Percentiles rank a stretch among this genome's conserved stretches.
These are phyloP conservation scores for Phialophora macrospora DNA, from an alignment of 2,329 filamentous ascomycete genomes.

Conservation along the genomic window DNA sequence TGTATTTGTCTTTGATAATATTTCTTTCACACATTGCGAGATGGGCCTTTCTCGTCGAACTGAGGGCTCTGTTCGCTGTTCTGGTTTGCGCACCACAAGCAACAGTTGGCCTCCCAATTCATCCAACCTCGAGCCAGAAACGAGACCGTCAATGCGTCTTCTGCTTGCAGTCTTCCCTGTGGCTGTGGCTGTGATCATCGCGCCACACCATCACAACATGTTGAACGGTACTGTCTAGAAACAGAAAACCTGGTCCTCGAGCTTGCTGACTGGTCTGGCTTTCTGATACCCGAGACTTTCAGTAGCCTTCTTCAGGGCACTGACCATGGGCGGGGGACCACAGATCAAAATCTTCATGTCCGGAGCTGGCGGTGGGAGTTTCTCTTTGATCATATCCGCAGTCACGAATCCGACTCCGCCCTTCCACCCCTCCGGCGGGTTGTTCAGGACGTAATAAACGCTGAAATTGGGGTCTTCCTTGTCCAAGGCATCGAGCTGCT, in stretches of 20 bases:
- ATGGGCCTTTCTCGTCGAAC: neutral
- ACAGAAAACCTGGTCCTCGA: conserved; percentile 96
- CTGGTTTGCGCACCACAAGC: neutral
- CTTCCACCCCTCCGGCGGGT: conserved; percentile 87
- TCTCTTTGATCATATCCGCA: conserved; percentile 83
- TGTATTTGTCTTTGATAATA: neutral
- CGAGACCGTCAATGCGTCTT: neutral
- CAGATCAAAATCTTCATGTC: conserved; percentile 95
- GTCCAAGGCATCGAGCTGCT: conserved; percentile 82
- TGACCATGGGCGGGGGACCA: conserved; percentile 95
- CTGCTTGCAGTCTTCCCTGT: neutral
- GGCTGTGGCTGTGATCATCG: neutral
- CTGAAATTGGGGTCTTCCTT: conserved; percentile 80
- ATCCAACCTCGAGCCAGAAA: neutral
- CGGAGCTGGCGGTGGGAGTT: conserved; percentile 75
- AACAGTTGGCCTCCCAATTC: neutral
- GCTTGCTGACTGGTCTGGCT: conserved; percentile 92
- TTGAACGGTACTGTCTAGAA: conserved; percentile 63
- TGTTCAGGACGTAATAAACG: conserved; percentile 95
- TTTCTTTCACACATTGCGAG: neutral
- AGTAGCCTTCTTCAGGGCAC: conserved; percentile 94
- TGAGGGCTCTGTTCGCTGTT: neutral
- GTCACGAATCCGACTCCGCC: conserved; percentile 96
- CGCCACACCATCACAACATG: neutral
- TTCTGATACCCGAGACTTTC: conserved; percentile 89